These are phyloP conservation scores for Mallotus japonicus DNA, from an alignment of 441 rosid species.

Conservation along the genomic window DNA sequence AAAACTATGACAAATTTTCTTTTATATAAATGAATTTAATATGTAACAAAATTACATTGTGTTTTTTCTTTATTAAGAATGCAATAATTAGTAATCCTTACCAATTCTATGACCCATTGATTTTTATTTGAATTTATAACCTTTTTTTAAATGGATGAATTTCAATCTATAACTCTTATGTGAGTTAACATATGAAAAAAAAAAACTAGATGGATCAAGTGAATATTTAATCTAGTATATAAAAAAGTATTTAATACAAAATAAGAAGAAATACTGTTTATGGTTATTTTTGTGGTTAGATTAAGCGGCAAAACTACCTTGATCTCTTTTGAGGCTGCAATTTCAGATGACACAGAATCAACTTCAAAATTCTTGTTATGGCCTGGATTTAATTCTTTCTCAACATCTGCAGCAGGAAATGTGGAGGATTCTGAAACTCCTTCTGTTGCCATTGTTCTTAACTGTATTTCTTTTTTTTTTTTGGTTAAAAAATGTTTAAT, in stretches of 20 bases:
- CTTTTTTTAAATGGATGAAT: no score
- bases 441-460: conserved; percentile 33
- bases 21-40: no score
- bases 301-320: conserved; percentile 14
- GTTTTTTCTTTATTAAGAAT: no score
- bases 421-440: conserved; percentile 17
- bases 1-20: no score
- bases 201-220: no score
- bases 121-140: no score
- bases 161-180: no score
- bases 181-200: no score
- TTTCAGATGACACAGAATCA: conserved; percentile 48
- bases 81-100: no score
- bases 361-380: conserved; percentile 35
- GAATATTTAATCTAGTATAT: no score
- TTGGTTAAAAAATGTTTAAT: background rate
- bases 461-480: background rate
- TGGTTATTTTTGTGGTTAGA: background rate
- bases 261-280: background rate
- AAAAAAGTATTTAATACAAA: background rate
- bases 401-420: conserved; percentile 47
- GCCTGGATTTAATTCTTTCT: conserved; percentile 37
- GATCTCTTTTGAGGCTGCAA: conserved; percentile 28
- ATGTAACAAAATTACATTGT: no score
- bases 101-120: no score